These are phyloP conservation scores for Pythium monospermum DNA, from an alignment of 352 stramenopile species.

Conservation along the genomic window DNA sequence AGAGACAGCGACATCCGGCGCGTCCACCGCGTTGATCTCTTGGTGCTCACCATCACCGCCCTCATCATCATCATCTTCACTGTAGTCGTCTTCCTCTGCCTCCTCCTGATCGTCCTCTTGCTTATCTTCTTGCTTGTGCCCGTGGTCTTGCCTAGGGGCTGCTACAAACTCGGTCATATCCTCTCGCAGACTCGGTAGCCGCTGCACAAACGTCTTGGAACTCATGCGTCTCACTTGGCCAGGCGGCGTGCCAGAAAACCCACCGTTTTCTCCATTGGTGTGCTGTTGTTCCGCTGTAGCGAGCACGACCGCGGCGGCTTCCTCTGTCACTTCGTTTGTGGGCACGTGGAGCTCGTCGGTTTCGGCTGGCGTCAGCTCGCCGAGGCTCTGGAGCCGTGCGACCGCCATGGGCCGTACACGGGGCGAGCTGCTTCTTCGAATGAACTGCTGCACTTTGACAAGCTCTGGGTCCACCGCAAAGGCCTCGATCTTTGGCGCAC, in stretches of 20 bases:
- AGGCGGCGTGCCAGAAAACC: too few species aligned
- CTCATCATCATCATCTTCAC: background rate
- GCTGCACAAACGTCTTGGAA: constrained; percentile 3
- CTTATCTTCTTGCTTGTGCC: constrained; percentile 4
- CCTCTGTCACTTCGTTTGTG: constrained; percentile 4
- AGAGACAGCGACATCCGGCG: constrained; percentile 2
- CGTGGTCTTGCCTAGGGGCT: background rate
- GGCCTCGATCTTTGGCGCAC: constrained; percentile 13
- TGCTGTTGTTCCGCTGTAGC: background rate
- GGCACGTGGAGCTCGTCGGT: constrained; percentile 6
- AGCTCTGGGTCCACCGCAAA: constrained; percentile 13
- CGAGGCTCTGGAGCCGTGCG: constrained; percentile 2
- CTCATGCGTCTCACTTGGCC: background rate
- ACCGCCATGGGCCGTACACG: background rate
- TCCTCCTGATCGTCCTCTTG: constrained; percentile 13
- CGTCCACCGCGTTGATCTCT: background rate
- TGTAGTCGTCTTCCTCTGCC: background rate
- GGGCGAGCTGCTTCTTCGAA: constrained; percentile 6
- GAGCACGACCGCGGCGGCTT: background rate
- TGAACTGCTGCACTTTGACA: constrained; percentile 5
- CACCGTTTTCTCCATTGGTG: background rate
- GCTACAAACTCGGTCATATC: too few species aligned
- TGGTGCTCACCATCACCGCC: background rate
- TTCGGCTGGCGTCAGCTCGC: background rate
- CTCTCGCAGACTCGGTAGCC: constrained; percentile 1